phyloP scores from a whole-genome alignment of 129 eudicot species.

The Sambucus nigra region DNA sequence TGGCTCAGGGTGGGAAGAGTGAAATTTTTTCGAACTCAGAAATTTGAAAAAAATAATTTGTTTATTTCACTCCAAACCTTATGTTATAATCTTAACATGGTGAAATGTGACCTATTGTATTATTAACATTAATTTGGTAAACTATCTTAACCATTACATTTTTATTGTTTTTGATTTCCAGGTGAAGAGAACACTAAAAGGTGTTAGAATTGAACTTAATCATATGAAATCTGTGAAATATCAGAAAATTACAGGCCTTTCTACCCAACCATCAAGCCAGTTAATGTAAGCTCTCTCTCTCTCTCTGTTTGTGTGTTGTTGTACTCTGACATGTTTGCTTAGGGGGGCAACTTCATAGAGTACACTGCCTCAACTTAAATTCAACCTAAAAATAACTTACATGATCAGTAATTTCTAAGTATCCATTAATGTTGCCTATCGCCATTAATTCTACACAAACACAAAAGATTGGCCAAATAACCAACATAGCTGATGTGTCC shows the following conservation, averaged over 20 bases:
- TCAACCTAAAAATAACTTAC: too few species aligned
- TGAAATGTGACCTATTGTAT: neutral
- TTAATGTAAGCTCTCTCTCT: constrained; percentile 17
- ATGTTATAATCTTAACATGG: neutral
- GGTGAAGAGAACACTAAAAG: constrained; percentile 28
- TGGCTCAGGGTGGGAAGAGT: too few species aligned
- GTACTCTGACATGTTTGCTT: too few species aligned
- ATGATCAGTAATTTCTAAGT: too few species aligned
- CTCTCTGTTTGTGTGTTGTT: neutral
- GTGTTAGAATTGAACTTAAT: constrained; percentile 16
- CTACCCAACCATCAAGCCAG: constrained; percentile 11
- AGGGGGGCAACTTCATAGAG: too few species aligned
- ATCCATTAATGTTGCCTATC: too few species aligned
- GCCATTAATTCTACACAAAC: too few species aligned
- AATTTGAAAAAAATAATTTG: neutral
- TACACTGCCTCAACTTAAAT: too few species aligned
- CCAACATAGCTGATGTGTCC: too few species aligned
- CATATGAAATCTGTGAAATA: constrained; percentile 6
- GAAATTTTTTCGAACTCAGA: too few species aligned
- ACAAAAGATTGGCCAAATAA: neutral
- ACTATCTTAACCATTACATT: neutral
- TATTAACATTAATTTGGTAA: neutral
- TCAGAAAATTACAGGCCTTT: constrained; percentile 18
- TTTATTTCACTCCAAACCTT: neutral
- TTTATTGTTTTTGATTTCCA: constrained; percentile 1